Conservation (phyloP, 2,329 filamentous ascomycete genomes). For the Fusarium humuli region DNA sequence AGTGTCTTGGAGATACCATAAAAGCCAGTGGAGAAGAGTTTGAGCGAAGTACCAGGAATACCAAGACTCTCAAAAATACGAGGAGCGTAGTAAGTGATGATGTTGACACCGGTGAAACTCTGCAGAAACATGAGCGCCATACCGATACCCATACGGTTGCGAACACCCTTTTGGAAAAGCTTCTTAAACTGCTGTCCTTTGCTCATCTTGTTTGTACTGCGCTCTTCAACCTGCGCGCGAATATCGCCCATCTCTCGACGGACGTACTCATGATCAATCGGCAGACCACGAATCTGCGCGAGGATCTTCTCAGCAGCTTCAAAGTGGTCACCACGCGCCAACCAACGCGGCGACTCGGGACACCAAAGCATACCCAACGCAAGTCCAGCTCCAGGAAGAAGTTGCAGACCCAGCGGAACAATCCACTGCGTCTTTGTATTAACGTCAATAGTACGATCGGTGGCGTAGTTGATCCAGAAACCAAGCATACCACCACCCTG, state of each 20-base stretch:
- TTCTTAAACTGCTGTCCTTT: slow-evolving; percentile 48
- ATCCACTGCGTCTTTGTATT: slow-evolving; percentile 58
- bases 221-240: slow-evolving; percentile 66
- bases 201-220: slow-evolving; percentile 48
- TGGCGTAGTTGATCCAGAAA: slow-evolving; percentile 54
- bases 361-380: slow-evolving; percentile 66
- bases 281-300: slow-evolving; percentile 51
- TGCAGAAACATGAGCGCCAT: slow-evolving; percentile 62
- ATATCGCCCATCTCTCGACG: slow-evolving; percentile 67
- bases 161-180: slow-evolving; percentile 52
- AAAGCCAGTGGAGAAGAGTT: slow-evolving; percentile 55
- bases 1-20: slow-evolving; percentile 55
- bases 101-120: slow-evolving; percentile 61
- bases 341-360: slow-evolving; percentile 70
- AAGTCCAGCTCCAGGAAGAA: slow-evolving; percentile 66
- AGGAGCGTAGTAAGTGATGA: slow-evolving; percentile 68
- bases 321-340: slow-evolving; percentile 68
- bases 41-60: slow-evolving; percentile 48
- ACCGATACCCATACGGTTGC: slow-evolving; percentile 57
- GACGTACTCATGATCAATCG: slow-evolving; percentile 52
- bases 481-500: slow-evolving; percentile 53
- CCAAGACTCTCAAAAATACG: slow-evolving; percentile 55
- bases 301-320: slow-evolving; percentile 57
- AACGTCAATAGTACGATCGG: slow-evolving; percentile 46
- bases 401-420: slow-evolving; percentile 68